A percentile compares a stretch with the other conserved stretches of the same genome.
Evolutionary conservation across 371 early-diverging fungal species (phyloP).

Genomic region (Mucor irregularis): DNA sequence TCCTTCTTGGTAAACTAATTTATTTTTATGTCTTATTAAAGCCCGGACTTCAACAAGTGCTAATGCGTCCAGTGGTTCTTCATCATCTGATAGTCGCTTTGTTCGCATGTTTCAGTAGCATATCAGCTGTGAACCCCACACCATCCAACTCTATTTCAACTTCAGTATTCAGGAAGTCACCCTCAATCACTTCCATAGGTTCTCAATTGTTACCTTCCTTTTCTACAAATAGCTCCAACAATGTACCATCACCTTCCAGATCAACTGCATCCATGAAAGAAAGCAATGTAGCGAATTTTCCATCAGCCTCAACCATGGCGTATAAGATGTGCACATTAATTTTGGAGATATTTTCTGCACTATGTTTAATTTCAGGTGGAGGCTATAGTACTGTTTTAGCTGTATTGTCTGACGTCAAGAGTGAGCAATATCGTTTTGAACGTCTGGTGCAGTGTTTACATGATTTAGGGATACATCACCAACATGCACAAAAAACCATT

Average conservation of each 20-base stretch:
- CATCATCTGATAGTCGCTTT: slow-evolving; percentile 30
- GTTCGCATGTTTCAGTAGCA: slow-evolving; percentile 19
- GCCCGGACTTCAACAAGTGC: slow-evolving; percentile 58
- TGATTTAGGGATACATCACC: slow-evolving; percentile 13
- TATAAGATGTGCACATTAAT: slow-evolving; percentile 12
- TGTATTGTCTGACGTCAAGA: slow-evolving; percentile 58
- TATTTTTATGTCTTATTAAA: slow-evolving; percentile 16
- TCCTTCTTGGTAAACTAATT: slow-evolving; percentile 30
- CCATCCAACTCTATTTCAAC: slow-evolving; percentile 7
- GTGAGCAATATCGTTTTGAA: slow-evolving; percentile 68
- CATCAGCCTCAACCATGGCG: not conserved
- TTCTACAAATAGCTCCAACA: slow-evolving; percentile 14
- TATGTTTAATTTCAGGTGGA: slow-evolving; percentile 52
- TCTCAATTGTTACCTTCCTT: slow-evolving; percentile 22
- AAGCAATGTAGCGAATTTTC: not conserved
- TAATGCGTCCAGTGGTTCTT: slow-evolving; percentile 39
- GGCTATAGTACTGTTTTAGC: slow-evolving; percentile 51
- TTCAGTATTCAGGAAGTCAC: slow-evolving; percentile 12
- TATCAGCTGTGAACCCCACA: not conserved
- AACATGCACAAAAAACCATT: not conserved
- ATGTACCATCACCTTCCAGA: slow-evolving; percentile 33
- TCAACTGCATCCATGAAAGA: slow-evolving; percentile 18
- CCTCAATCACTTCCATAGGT: slow-evolving; percentile 22
- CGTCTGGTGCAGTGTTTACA: slow-evolving; percentile 51
- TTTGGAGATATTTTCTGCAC: slow-evolving; percentile 24